Conservation (phyloP, 2,329 filamentous ascomycete species). For the Penicillium sp. region DNA sequence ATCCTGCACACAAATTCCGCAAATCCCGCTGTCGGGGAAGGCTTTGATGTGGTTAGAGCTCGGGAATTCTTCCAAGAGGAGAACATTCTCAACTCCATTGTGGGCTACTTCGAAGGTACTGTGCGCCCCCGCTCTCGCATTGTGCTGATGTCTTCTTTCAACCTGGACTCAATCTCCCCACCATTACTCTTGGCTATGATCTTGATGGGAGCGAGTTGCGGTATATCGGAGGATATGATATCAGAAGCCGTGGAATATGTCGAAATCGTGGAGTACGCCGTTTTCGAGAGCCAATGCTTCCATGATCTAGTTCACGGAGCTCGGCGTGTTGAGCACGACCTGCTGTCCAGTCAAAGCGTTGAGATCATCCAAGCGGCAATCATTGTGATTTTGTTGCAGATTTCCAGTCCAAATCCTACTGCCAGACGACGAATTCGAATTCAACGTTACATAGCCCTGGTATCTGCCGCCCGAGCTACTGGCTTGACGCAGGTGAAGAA, state of each 20-base stretch:
- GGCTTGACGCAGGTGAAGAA: constrained; percentile 10
- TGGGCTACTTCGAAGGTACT: constrained; percentile 18
- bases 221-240: background rate
- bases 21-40: background rate
- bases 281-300: constrained; percentile 10
- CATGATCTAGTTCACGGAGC: background rate
- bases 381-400: constrained; percentile 14
- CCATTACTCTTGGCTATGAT: constrained; percentile 9
- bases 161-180: constrained; percentile 4
- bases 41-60: background rate
- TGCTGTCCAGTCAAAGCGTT: background rate
- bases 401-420: constrained; percentile 12
- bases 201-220: constrained; percentile 12
- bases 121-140: constrained; percentile 21
- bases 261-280: constrained; percentile 5
- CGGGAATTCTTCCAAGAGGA: constrained; percentile 9
- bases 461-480: constrained; percentile 16
- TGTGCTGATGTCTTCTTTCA: constrained; percentile 15
- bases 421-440: constrained; percentile 14
- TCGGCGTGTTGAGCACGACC: background rate
- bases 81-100: constrained; percentile 8
- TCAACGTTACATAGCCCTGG: constrained; percentile 17
- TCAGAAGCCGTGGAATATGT: constrained; percentile 2
- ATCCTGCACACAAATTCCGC: background rate
- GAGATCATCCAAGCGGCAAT: constrained; percentile 16